Evolutionary conservation across 2,329 filamentous ascomycete species (phyloP), one percentile per base, ranked within the genome.

Genomic region (Talaromyces verruculosus): DNA sequence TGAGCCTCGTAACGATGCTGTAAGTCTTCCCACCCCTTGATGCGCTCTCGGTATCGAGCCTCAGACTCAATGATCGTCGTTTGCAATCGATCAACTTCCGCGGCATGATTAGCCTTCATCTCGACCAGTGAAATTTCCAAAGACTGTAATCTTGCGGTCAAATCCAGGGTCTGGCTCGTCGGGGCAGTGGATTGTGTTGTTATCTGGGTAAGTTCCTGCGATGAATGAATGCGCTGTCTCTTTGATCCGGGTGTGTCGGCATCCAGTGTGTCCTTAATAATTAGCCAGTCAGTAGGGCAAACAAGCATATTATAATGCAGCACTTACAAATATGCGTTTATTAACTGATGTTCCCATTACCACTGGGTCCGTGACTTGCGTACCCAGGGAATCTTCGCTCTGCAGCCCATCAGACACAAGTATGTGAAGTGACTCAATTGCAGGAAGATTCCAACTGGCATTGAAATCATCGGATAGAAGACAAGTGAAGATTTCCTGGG

Each of bases 1-100:
- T 76, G 75, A 59, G 69, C 77, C 71, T 83, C 81, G 66, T 81
- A 82, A 61, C 81, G 79, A 71, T 79, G 77, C 68, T 82, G 80
- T 10, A 83, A 69, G 7, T 67, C 59, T 19, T 72, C 71, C 59
- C 81, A 71, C 5, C 70, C 72, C 51, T 72, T 70, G 58, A 79
- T 75, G 55, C 75, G 73, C 61, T 78, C 74, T 37, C 71, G 69
- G 11, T 76, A 68, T 49, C 75, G 75, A 57, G 70, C 66, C 62
- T 74, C 69, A 3, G 71, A 67, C 3, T 72, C 67, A 15, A 69
- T 66, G 25, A 79, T 65, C 3, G 73, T 70, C 43, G 67, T 68
- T 37, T 74, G 72, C 8, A 80, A 70, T 41, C 69, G 71, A 5
- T 73, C 69, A 13, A 76, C 69, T 59, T 79, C 77, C 5, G 68